Evolutionary conservation across 768 basidiomycete species (phyloP).

Genomic region (Mycena floridula): DNA sequence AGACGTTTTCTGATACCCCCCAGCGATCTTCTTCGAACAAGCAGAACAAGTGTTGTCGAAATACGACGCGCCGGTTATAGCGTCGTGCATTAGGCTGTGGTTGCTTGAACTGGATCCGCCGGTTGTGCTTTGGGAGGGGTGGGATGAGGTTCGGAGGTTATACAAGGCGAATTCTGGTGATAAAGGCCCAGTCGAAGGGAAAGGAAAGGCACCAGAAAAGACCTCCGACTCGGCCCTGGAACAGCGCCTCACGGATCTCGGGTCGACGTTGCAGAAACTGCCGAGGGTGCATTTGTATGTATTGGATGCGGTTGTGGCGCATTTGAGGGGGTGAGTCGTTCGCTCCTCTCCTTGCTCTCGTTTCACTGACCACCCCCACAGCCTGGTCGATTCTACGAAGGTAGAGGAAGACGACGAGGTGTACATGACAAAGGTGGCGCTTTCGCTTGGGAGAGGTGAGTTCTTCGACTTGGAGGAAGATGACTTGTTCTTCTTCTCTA

Average conservation of each 20-base stretch:
- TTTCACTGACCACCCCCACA: slow-evolving; percentile 22
- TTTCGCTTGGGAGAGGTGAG: slow-evolving; percentile 79
- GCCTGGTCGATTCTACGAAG: slow-evolving; percentile 63
- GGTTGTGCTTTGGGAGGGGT: slow-evolving; percentile 77
- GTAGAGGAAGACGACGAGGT: slow-evolving; percentile 71
- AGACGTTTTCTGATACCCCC: no score
- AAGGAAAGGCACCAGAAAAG: slow-evolving; percentile 44
- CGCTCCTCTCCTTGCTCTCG: not conserved
- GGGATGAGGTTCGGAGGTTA: slow-evolving; percentile 86
- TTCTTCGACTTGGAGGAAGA: no score
- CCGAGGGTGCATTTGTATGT: slow-evolving; percentile 79
- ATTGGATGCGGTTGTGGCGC: slow-evolving; percentile 70
- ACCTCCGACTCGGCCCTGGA: slow-evolving; percentile 44
- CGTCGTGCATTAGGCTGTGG: slow-evolving; percentile 84
- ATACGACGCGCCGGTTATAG: slow-evolving; percentile 84
- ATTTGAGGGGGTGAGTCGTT: slow-evolving; percentile 58
- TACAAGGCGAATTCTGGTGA: slow-evolving; percentile 62
- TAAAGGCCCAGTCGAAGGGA: slow-evolving; percentile 40
- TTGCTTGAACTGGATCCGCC: slow-evolving; percentile 88
- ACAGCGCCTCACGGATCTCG: slow-evolving; percentile 58
- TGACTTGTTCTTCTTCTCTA: no score
- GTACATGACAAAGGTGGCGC: slow-evolving; percentile 80
- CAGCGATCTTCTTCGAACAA: no score
- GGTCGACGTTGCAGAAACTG: slow-evolving; percentile 56
- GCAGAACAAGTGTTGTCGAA: slow-evolving; percentile 47